These are phyloP conservation scores for Cyberlindnera samutprakarnensis DNA, from an alignment of 805 yeast genomes.

Conservation along the genomic window DNA sequence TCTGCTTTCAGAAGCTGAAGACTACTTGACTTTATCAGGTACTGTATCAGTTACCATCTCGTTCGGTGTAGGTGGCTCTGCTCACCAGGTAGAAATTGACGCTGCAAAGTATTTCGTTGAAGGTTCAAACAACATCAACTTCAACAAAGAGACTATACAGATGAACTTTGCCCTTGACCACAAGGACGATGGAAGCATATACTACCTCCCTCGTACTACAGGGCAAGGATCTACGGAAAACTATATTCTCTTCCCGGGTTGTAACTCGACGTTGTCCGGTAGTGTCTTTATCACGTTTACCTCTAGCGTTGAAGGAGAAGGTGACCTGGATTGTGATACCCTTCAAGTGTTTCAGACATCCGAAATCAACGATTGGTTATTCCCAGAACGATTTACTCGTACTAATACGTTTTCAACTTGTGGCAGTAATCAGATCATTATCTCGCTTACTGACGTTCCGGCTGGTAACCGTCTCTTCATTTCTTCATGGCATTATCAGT, in stretches of 20 bases:
- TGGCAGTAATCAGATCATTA: conserved; percentile 14
- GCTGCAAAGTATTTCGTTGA: conserved; percentile 23
- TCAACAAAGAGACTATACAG: conserved; percentile 19
- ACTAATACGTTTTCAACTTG: conserved; percentile 18
- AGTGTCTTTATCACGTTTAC: conserved; percentile 16
- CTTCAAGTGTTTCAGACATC: conserved; percentile 18
- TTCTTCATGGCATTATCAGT: conserved; percentile 25
- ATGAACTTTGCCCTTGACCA: conserved; percentile 21
- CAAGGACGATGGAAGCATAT: conserved; percentile 13
- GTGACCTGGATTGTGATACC: conserved; percentile 17
- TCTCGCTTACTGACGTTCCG: conserved; percentile 14
- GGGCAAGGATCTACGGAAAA: conserved; percentile 24
- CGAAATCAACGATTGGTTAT: conserved; percentile 27
- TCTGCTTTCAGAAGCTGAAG: conserved; percentile 12
- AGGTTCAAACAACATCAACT: conserved; percentile 24
- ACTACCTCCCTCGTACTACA: conserved; percentile 24
- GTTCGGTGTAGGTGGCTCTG: conserved; percentile 29
- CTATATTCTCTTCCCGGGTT: conserved; percentile 27
- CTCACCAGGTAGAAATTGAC: conserved; percentile 23
- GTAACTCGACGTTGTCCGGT: conserved; percentile 24
- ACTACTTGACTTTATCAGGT: conserved; percentile 21
- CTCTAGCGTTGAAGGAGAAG: conserved; percentile 10
- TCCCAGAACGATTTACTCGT: conserved; percentile 18
- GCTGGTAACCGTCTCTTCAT: conserved; percentile 23
- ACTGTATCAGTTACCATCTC: conserved; percentile 22